phyloP scores from a whole-genome alignment of 2,329 filamentous ascomycete species.

The Hymenoscyphus salicellus region DNA sequence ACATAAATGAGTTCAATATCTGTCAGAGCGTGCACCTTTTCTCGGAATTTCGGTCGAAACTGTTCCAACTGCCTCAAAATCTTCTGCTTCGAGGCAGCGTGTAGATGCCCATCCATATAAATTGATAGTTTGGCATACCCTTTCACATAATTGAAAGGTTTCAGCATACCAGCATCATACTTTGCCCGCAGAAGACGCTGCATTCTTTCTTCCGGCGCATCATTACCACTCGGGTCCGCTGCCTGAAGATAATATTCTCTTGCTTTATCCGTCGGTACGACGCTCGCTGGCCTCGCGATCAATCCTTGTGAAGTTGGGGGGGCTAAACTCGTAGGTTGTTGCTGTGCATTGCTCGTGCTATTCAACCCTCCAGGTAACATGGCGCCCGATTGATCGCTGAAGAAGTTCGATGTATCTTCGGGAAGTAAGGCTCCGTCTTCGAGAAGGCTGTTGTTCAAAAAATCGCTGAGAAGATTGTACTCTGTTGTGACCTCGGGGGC shows the following conservation, averaged over 20 bases:
- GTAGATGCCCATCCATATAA: conserved; percentile 89
- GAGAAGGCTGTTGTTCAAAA: conserved; percentile 84
- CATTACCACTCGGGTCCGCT: conserved; percentile 84
- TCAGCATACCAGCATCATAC: conserved; percentile 89
- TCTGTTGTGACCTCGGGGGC: conserved; percentile 93
- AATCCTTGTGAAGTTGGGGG: conserved; percentile 47
- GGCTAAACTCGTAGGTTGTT: conserved; percentile 27
- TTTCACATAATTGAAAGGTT: conserved; percentile 98
- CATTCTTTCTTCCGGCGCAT: conserved; percentile 90
- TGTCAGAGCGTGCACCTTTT: conserved; percentile 87
- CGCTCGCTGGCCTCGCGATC: conserved; percentile 59
- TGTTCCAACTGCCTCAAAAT: conserved; percentile 88
- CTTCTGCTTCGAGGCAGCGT: conserved; percentile 78
- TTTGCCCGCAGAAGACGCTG: conserved; percentile 91
- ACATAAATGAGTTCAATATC: conserved; percentile 93
- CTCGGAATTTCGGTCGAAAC: conserved; percentile 92
- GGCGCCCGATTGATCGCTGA: conserved; percentile 52
- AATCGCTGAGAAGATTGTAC: conserved; percentile 95
- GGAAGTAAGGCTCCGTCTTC: conserved; percentile 75
- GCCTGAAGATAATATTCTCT: conserved; percentile 96
- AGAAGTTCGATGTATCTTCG: conserved; percentile 62
- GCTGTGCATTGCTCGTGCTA: conserved; percentile 39
- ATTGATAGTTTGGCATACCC: conserved; percentile 85
- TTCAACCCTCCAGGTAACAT: conserved; percentile 49
- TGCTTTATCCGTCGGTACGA: conserved; percentile 57